These are phyloP conservation scores for Pelomyxa schiedti DNA, from an alignment of 78 protist genomes.

Conservation along the genomic window DNA sequence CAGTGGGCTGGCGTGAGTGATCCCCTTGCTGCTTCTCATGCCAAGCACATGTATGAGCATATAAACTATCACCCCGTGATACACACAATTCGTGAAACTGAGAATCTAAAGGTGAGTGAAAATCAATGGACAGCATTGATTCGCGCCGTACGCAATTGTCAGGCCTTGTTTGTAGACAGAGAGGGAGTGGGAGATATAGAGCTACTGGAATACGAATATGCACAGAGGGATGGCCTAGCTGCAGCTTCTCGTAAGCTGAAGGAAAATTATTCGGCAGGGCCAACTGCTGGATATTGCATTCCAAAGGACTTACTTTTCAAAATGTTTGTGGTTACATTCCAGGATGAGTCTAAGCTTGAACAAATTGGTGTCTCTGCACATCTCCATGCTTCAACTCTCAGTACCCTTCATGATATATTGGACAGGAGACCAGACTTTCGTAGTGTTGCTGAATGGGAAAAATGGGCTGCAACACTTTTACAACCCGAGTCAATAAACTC, in stretches of 20 bases:
- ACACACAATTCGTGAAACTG: conserved; percentile 26
- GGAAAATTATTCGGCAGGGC: conserved; percentile 19
- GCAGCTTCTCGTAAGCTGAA: conserved; percentile 21
- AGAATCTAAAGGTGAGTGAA: conserved; percentile 34
- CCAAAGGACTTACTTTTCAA: conserved; percentile 42
- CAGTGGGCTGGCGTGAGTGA: conserved; percentile 48
- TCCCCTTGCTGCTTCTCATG: conserved; percentile 41
- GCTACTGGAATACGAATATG: conserved; percentile 29
- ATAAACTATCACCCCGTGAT: conserved; percentile 35
- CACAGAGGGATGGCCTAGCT: conserved; percentile 42
- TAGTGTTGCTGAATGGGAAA: conserved; percentile 24
- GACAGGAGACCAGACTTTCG: background rate
- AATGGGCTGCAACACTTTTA: conserved; percentile 30
- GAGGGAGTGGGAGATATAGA: conserved; percentile 34
- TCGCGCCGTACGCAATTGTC: conserved; percentile 31
- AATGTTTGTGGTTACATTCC: conserved; percentile 39
- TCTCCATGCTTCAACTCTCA: conserved; percentile 7
- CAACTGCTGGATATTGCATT: conserved; percentile 49
- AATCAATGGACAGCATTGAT: conserved; percentile 43
- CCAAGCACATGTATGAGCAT: conserved; percentile 6
- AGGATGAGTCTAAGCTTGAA: conserved; percentile 23
- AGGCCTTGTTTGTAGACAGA: conserved; percentile 41
- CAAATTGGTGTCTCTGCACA: conserved; percentile 39
- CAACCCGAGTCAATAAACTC: too few species aligned
- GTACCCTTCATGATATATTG: conserved; percentile 13